Conservation (phyloP, 2,329 filamentous ascomycete species). For the Talaromyces sp. region DNA sequence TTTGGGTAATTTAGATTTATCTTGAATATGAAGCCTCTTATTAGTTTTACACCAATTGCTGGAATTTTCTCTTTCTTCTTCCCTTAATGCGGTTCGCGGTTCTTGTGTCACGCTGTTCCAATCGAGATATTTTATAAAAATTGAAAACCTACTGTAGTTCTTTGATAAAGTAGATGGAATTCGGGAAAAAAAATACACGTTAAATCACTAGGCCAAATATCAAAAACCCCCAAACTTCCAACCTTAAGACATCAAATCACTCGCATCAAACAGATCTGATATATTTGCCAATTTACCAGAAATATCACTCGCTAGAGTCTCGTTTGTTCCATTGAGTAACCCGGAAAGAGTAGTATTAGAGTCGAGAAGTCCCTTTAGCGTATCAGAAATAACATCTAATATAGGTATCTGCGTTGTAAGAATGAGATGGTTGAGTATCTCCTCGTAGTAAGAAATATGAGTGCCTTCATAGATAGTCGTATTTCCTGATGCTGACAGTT, state of each 20-base stretch:
- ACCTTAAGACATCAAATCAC: neutral
- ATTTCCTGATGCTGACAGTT: constrained; percentile 41
- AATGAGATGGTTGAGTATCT: constrained; percentile 38
- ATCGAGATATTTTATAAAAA: neutral
- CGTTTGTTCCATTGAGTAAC: neutral
- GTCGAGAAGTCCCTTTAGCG: constrained; percentile 17
- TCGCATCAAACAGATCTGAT: neutral
- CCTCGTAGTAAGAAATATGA: constrained; percentile 43
- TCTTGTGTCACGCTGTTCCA: too few species aligned
- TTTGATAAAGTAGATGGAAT: neutral
- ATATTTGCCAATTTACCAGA: neutral
- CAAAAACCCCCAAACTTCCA: neutral
- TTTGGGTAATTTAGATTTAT: neutral
- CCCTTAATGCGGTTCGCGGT: neutral
- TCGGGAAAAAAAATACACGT: neutral
- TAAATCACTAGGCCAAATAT: neutral
- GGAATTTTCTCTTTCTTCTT: neutral
- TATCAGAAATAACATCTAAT: constrained; percentile 34
- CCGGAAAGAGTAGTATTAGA: constrained; percentile 5
- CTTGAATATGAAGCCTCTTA: neutral
- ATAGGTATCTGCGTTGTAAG: constrained; percentile 36
- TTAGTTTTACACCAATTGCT: neutral
- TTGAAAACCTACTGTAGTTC: neutral
- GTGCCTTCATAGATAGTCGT: constrained; percentile 39
- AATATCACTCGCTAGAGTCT: neutral